Base-by-base conservation (phyloP, 1,139 yeast genomes). In the Candida labiduridarum region DNA sequence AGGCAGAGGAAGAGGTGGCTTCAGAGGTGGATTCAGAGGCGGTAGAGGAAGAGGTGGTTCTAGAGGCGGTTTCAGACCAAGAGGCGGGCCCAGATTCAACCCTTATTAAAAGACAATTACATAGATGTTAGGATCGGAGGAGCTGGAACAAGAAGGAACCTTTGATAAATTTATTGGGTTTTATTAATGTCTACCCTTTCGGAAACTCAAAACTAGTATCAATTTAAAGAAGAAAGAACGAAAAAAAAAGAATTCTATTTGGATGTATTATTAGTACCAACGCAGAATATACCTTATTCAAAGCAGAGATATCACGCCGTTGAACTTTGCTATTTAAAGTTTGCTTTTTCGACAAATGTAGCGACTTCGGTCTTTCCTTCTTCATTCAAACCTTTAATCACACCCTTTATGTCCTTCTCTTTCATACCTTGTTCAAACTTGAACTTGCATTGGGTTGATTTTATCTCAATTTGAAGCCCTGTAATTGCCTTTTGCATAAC, bases 341-440 rank as follows among this genome's bases (percentile, higher is more conserved):
- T 64, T 1, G 66, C 50, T 5, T 58, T 62, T 29, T 54, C 53
- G 1, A 68, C 68, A 25, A 64, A 59, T 16, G 58, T 34, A 1
- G 72, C 63, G 10, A 68, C 59, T 33, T 62, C 59, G 1, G 38
- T 43, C 30, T 58, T 52, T 50, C 65, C 64, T 50, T 72, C 75
- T 15, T 59, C 52, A 7, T 62, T 63, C 52, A 76, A 67, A 0
- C 87, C 87, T 0, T 72, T 66, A 14, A 81, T 61, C 1, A 83
- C 83, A 1, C 89, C 89, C 8, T 74, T 67, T 6, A 80, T 66
- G 54, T 85, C 86, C 11, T 61, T 64, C 5, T 56, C 59, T 16
- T 66, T 62, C 70, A 67, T 72, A 19, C 74, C 75, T 65, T 85
- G 91, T 57, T 83, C 84, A 59, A 84, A 76, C 63, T 85, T 85